Base-by-base conservation (phyloP, 1,284 basidiomycete species). In the Caloboletus firmus region DNA sequence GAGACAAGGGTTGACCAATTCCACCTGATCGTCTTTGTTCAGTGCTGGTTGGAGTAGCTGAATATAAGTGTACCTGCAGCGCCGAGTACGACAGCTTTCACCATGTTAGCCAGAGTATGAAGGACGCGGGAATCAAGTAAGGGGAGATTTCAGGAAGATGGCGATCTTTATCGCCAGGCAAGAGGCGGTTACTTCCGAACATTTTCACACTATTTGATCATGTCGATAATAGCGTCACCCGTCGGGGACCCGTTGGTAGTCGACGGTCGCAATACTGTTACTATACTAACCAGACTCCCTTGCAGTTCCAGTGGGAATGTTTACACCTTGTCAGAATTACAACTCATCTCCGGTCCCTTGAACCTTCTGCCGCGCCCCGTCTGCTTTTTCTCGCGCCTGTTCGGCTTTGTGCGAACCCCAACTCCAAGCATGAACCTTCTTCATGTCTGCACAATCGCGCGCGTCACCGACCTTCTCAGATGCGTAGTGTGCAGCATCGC, bases 51-150 rank as follows among this genome's bases (percentile, higher is more conserved):
- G 9, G 31, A 9, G n/a, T 44, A 28, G 35, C 18, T 24, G 30
- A 31, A 34, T 3, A 41, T 4, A 49, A 31, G 5, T 68, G 45
- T 63, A 92, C 92, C 93, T 75, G 92, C 87, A 76, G 93, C 93
- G 74, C 93, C 93, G 66, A 94, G 91, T 64, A 95, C 93, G 68
- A 91, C 91, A 79, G 87, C 93, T 78, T 96, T 95, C 70, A 91
- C 87, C 91, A 94, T 24, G 24, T 48, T 68, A n/a, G 51, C 9
- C 18, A 44, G 54, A 53, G 41, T 49, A 3, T 35, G 84, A 79
- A 51, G 85, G 88, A 45, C 8, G 88, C 17, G n/a, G 34, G 8
- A 11, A 41, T 10, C 12, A 18, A 11, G 35, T n/a, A n/a, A n/a
- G 24, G 36, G 30, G 7, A 52, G 49, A 46, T 20, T 24, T 12